These are phyloP conservation scores for Acmispon strigosus DNA, from an alignment of 306 rosid genomes.

Conservation along the genomic window DNA sequence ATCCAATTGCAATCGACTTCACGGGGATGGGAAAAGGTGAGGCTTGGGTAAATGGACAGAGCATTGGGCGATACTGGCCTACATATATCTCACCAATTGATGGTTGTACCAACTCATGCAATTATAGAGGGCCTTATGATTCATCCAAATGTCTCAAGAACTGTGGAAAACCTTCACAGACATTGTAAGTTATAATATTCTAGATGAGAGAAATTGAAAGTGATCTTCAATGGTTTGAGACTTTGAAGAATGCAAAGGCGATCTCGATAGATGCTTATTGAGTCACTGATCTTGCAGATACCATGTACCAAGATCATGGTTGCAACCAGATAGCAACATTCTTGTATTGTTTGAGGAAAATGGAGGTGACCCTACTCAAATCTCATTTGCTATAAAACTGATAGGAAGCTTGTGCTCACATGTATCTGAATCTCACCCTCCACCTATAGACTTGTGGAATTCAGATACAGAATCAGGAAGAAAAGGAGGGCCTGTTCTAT, in stretches of 20 bases:
- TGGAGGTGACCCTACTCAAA: slow-evolving; percentile 64
- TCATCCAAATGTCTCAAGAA: slow-evolving; percentile 59
- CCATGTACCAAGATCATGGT: slow-evolving; percentile 75
- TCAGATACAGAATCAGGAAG: slow-evolving; percentile 30
- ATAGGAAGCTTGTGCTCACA: slow-evolving; percentile 58
- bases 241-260: too few relatives aligned
- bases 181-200: slow-evolving; percentile 40
- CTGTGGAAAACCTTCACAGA: slow-evolving; percentile 78
- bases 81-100: slow-evolving; percentile 32
- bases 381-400: slow-evolving; percentile 49
- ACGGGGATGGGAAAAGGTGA: slow-evolving; percentile 85
- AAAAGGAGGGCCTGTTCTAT: slow-evolving; percentile 38
- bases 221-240: background rate
- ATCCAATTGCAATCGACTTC: slow-evolving; percentile 76
- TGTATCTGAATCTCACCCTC: slow-evolving; percentile 68
- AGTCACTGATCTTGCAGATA: slow-evolving; percentile 36
- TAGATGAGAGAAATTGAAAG: background rate
- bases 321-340: slow-evolving; percentile 43
- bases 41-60: slow-evolving; percentile 91
- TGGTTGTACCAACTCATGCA: slow-evolving; percentile 48
- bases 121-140: slow-evolving; percentile 50
- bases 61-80: slow-evolving; percentile 92
- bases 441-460: slow-evolving; percentile 62
- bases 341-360: slow-evolving; percentile 72
- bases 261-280: background rate